phyloP scores from a whole-genome alignment of 345 rosid genomes.

The Sisymbrium irio region DNA sequence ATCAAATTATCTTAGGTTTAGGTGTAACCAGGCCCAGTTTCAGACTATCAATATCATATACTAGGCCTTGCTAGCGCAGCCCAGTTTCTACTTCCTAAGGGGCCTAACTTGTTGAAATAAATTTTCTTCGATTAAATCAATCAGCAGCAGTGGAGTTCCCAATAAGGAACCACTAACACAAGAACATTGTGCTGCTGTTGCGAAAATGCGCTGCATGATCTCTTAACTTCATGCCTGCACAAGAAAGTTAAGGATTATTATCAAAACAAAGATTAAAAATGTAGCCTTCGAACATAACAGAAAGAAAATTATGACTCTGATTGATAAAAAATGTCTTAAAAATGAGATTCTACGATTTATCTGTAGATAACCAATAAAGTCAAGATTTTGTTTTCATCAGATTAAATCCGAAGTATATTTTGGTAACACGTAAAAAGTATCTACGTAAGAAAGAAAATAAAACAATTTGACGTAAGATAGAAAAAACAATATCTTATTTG shows the following conservation, averaged over 20 bases:
- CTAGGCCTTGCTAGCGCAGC: neutral
- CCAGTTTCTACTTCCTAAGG: neutral
- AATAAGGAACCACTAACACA: neutral
- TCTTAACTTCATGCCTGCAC: conserved; percentile 18
- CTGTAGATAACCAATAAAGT: too few species aligned
- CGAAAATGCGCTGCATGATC: conserved; percentile 27
- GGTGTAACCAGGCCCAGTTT: neutral
- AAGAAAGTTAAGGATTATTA: neutral
- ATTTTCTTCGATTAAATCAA: neutral
- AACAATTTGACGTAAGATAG: too few species aligned
- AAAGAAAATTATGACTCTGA: too few species aligned
- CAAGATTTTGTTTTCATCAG: too few species aligned
- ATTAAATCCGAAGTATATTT: too few species aligned
- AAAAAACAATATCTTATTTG: too few species aligned
- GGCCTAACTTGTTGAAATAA: neutral
- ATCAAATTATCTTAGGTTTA: neutral
- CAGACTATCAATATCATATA: neutral
- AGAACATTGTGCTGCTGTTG: neutral
- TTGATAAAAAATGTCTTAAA: too few species aligned
- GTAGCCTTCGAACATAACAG: neutral
- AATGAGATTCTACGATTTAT: too few species aligned
- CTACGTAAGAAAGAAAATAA: too few species aligned
- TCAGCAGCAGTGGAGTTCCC: neutral
- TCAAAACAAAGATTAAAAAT: neutral
- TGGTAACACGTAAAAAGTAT: too few species aligned